Base-by-base conservation (phyloP, 129 eudicot genomes). In the Chrysanthemum seticuspe region DNA sequence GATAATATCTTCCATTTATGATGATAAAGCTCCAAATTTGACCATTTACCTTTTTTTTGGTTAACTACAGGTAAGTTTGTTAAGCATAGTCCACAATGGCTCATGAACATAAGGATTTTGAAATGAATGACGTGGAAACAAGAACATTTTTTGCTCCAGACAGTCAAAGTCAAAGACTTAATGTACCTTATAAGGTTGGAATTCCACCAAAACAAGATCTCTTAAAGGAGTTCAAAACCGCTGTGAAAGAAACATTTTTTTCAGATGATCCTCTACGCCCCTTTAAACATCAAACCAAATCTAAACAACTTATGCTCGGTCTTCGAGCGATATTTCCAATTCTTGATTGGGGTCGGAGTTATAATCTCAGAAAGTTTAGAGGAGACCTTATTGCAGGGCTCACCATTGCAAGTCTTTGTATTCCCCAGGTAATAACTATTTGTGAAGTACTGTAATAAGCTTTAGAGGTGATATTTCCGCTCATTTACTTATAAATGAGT, bases 311-410 rank as follows among this genome's bases (percentile, higher is more conserved):
- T 14, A 62, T 88, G 34, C 87, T 92, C 19, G 93, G 96, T 18
- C 54, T 86, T 75, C 96, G 85, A 67, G 93, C 97, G n/a, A 65
- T 92, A 44, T 92, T 92, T 65, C 97, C 97, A 25, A 87, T 92
- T 65, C 83, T 92, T 54, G 93, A 88, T 23, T 92, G 97, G 97
- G 91, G 89, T 27, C 68, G 84, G 68, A 65, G 54, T 54, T 92
- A 92, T 67, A 83, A 83, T 74, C 67, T 88, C 44, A 44, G 59
- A 4, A 92, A 92, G 69, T 82, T 92, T 74, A 85, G 78, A 81
- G 97, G 97, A 15, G 97, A 92, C 65, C 75, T 92, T 29, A 88
- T 92, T 67, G 69, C 97, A 13, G 97, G 97, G 40, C 86, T 92
- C 76, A 89, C 96, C 53, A 86, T 89, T 81, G 96, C 96, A 18